Conservation (phyloP, 768 basidiomycete genomes). For the Lactarius psammicola region DNA sequence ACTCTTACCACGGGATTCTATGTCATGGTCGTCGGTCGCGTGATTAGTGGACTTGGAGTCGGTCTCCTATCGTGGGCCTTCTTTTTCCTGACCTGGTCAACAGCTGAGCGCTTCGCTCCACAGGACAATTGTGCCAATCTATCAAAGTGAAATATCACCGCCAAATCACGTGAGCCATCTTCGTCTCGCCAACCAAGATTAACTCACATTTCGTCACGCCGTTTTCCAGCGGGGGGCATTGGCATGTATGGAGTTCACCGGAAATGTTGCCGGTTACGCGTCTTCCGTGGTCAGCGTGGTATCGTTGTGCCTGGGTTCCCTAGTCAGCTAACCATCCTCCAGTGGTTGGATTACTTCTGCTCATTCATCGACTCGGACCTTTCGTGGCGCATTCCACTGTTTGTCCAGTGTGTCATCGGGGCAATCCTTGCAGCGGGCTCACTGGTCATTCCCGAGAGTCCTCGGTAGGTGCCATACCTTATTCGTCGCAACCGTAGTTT, state of each 20-base stretch:
- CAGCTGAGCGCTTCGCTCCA: slow-evolving; percentile 1
- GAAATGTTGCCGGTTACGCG: slow-evolving; percentile 89
- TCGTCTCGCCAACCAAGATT: slow-evolving; percentile 6
- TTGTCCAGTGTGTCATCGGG: slow-evolving; percentile 87
- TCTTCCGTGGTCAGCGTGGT: slow-evolving; percentile 70
- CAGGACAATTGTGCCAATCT: slow-evolving; percentile 93
- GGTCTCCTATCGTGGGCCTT: slow-evolving; percentile 77
- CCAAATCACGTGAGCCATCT: slow-evolving; percentile 64
- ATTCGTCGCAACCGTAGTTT: not conserved
- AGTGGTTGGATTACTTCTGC: slow-evolving; percentile 96
- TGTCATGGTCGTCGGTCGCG: slow-evolving; percentile 78
- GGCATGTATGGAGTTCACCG: slow-evolving; percentile 95
- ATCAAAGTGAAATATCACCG: slow-evolving; percentile 94
- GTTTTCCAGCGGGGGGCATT: slow-evolving; percentile 72
- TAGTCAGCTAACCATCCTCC: not conserved
- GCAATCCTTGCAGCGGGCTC: slow-evolving; percentile 74
- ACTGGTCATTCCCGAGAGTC: slow-evolving; percentile 85
- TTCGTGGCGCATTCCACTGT: slow-evolving; percentile 90
- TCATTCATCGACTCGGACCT: slow-evolving; percentile 83
- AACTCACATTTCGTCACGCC: not conserved
- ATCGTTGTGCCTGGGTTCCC: not conserved
- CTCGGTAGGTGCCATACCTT: slow-evolving; percentile 50
- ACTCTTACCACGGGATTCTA: slow-evolving; percentile 76
- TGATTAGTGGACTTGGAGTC: slow-evolving; percentile 86
- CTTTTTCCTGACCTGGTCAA: not conserved